phyloP scores from a whole-genome alignment of 345 rosid species.

The Lepidium sativum region DNA sequence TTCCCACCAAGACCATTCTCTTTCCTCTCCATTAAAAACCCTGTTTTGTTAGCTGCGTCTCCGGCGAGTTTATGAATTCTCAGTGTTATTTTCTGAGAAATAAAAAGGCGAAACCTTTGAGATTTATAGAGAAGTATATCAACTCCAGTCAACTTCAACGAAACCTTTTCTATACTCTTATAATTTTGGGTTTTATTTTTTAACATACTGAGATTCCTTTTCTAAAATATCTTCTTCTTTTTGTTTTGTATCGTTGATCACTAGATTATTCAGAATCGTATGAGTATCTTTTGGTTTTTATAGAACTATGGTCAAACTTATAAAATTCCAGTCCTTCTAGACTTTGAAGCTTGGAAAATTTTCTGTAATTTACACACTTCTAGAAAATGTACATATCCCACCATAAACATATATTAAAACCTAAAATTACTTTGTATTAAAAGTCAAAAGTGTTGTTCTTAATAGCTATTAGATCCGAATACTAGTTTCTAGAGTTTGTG shows the following conservation, averaged over 20 bases:
- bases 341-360: background rate
- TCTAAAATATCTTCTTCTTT: too few species aligned
- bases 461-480: constrained; percentile 4
- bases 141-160: background rate
- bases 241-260: too few species aligned
- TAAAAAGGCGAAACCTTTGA: background rate
- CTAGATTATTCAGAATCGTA: too few species aligned
- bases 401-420: background rate
- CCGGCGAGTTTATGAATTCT: background rate
- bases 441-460: background rate
- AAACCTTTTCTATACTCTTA: too few species aligned
- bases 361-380: background rate
- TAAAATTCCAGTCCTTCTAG: background rate
- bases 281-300: too few species aligned
- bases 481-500: constrained; percentile 2
- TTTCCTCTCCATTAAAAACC: constrained; percentile 23
- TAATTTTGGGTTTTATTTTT: too few species aligned
- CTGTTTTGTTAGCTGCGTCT: background rate
- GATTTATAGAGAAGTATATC: background rate
- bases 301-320: background rate
- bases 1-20: constrained; percentile 23
- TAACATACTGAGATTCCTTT: too few species aligned
- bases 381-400: constrained; percentile 1
- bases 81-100: too few species aligned
- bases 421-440: background rate